A percentile compares a stretch with the other conserved stretches of the same genome.
Conservation (phyloP, 805 yeast genomes). For the Grigorovia yakushimaensis region DNA sequence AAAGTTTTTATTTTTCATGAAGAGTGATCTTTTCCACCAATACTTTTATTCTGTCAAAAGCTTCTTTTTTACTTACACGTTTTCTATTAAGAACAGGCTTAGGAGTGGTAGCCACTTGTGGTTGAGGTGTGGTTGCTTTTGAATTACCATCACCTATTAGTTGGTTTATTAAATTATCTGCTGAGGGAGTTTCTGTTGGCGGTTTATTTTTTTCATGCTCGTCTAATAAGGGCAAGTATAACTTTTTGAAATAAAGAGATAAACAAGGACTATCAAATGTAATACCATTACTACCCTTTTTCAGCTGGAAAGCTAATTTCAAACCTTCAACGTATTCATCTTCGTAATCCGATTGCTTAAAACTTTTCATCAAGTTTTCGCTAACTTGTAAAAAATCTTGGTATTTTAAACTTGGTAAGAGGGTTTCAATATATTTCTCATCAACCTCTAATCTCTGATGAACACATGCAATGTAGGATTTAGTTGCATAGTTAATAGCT, state of each 20-base stretch:
- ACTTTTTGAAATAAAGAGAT: conserved; percentile 22
- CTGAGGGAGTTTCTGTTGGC: neutral
- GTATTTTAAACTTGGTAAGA: conserved; percentile 20
- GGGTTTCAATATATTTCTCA: conserved; percentile 20
- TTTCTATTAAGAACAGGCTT: conserved; percentile 15
- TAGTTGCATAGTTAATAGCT: conserved; percentile 21
- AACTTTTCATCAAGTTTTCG: conserved; percentile 13
- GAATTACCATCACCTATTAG: neutral
- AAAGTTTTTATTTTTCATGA: neutral
- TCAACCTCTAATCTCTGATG: conserved; percentile 12
- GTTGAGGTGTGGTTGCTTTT: neutral
- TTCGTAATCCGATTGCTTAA: conserved; percentile 10
- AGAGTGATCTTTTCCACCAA: conserved; percentile 18
- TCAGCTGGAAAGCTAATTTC: conserved; percentile 21
- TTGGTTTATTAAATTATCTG: neutral
- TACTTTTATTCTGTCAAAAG: conserved; percentile 22
- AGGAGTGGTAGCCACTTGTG: neutral
- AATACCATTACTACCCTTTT: conserved; percentile 26
- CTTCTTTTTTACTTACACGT: conserved; percentile 28
- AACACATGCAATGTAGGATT: conserved; percentile 16
- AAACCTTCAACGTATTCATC: conserved; percentile 16
- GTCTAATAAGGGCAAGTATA: conserved; percentile 16
- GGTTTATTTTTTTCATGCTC: neutral
- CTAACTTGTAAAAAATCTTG: conserved; percentile 18
- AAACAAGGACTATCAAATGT: conserved; percentile 25